Percentiles rank a stretch among this genome's conserved stretches.
Evolutionary conservation across 2,329 filamentous ascomycete genomes (phyloP).

Genomic region (Boeremia lycopersici): DNA sequence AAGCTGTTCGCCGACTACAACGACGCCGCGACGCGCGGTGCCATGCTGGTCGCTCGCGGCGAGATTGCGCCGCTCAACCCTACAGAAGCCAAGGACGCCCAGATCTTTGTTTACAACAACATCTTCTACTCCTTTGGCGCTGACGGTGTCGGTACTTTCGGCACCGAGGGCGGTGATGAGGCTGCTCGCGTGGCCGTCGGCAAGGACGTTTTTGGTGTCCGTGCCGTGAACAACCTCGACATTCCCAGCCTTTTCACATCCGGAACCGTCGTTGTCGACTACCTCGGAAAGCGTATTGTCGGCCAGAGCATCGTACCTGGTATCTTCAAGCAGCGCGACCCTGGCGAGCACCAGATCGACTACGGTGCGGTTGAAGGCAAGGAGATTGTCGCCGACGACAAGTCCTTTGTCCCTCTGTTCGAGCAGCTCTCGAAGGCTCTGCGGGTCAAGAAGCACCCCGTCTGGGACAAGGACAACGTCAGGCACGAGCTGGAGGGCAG

Average conservation of each 20-base stretch:
- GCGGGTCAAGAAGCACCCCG: slow-evolving; percentile 90
- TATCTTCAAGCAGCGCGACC: slow-evolving; percentile 98
- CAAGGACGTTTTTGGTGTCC: slow-evolving; percentile 94
- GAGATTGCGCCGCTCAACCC: slow-evolving; percentile 95
- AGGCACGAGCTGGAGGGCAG: slow-evolving; percentile 91
- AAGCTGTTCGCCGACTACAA: slow-evolving; percentile 99
- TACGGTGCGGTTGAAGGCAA: slow-evolving; percentile 98
- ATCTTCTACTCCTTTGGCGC: slow-evolving; percentile 99
- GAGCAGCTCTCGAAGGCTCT: slow-evolving; percentile 89
- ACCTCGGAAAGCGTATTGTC: slow-evolving; percentile 94
- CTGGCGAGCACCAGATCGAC: slow-evolving; percentile 97
- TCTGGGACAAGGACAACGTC: slow-evolving; percentile 96
- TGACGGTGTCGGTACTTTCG: slow-evolving; percentile 96
- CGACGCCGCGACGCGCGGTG: slow-evolving; percentile 89
- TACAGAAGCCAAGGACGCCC: slow-evolving; percentile 87
- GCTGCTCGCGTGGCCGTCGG: slow-evolving; percentile 93
- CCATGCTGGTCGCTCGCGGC: slow-evolving; percentile 87
- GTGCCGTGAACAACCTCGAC: slow-evolving; percentile 94
- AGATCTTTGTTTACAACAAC: slow-evolving; percentile 99
- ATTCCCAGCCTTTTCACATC: slow-evolving; percentile 94
- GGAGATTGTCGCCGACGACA: slow-evolving; percentile 89
- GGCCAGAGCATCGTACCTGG: slow-evolving; percentile 98
- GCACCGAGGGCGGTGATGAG: slow-evolving; percentile 94
- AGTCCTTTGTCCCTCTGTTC: slow-evolving; percentile 82
- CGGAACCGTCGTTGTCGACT: slow-evolving; percentile 95